Conservation (phyloP, 768 basidiomycete genomes). For the Nidularia sp. region DNA sequence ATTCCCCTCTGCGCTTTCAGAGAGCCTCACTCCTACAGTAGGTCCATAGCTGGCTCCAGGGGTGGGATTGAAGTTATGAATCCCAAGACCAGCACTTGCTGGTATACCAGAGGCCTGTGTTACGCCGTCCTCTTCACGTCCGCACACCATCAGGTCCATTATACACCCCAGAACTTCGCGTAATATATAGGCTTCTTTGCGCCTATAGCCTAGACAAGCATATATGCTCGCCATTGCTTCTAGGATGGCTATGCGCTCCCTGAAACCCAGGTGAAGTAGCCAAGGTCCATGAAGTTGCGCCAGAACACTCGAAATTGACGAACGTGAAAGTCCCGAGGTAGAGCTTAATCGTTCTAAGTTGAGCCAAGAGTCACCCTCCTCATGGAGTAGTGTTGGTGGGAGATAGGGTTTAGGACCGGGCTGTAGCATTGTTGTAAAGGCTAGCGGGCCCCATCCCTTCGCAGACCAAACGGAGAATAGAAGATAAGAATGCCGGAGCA, state of each 20-base stretch:
- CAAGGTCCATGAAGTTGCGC: conserved; percentile 83
- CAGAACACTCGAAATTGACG: conserved; percentile 60
- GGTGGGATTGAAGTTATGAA: conserved; percentile 37
- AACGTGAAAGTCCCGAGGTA: conserved; percentile 67
- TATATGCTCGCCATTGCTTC: conserved; percentile 73
- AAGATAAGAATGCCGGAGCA: conserved; percentile 71
- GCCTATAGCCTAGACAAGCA: conserved; percentile 73
- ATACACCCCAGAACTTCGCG: conserved; percentile 84
- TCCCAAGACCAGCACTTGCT: conserved; percentile 40
- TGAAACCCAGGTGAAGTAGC: conserved; percentile 73
- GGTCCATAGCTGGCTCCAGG: conserved; percentile 34
- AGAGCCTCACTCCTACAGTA: conserved; percentile 65
- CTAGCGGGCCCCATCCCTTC: conserved; percentile 84
- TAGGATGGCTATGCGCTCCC: conserved; percentile 70
- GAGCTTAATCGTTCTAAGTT: conserved; percentile 62
- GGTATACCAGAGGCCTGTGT: conserved; percentile 36
- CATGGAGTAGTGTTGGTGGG: conserved; percentile 52
- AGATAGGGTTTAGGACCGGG: conserved; percentile 55
- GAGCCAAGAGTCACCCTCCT: conserved; percentile 38
- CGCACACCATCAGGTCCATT: conserved; percentile 83
- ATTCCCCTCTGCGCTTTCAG: conserved; percentile 78
- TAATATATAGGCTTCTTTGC: conserved; percentile 86
- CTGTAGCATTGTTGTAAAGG: conserved; percentile 72
- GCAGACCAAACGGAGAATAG: conserved; percentile 79
- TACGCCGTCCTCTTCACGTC: conserved; percentile 66